Evolutionary conservation across 306 rosid species (phyloP).

Genomic region (Dryas drummondii): DNA sequence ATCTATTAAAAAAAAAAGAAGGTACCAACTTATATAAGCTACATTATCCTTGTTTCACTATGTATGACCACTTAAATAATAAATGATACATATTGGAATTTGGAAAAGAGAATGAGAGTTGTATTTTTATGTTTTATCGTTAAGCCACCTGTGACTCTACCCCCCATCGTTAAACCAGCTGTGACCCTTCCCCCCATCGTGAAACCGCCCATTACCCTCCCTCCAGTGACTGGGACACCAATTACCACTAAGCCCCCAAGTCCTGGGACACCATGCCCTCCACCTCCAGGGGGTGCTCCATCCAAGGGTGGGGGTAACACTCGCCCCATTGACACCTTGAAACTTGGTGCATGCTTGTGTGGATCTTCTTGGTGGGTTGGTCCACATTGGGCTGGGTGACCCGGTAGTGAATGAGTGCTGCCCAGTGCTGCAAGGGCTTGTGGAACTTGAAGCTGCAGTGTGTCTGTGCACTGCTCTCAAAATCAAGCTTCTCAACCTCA

Average conservation of each 20-base stretch:
- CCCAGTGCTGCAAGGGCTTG: slow-evolving; percentile 76
- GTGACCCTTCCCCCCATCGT: slow-evolving; percentile 11
- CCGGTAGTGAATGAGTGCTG: slow-evolving; percentile 74
- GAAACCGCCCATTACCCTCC: not conserved
- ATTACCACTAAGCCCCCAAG: slow-evolving; percentile 26
- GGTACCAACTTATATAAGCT: too few species aligned
- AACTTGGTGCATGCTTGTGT: slow-evolving; percentile 83
- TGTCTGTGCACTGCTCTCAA: slow-evolving; percentile 94
- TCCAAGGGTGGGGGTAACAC: slow-evolving; percentile 31
- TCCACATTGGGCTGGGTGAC: slow-evolving; percentile 81
- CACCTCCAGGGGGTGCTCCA: slow-evolving; percentile 29
- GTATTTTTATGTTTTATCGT: not conserved
- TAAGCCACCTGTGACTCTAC: slow-evolving; percentile 27
- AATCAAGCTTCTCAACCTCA: slow-evolving; percentile 80
- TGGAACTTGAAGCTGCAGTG: slow-evolving; percentile 71
- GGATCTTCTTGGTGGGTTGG: slow-evolving; percentile 71
- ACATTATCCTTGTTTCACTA: too few species aligned
- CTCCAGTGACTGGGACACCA: not conserved
- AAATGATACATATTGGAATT: too few species aligned
- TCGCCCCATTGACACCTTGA: slow-evolving; percentile 83
- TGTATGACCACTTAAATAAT: too few species aligned
- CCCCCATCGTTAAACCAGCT: slow-evolving; percentile 21
- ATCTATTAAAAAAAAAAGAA: too few species aligned
- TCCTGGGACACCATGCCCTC: slow-evolving; percentile 40
- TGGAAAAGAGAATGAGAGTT: too few species aligned